A percentile compares a stretch with the other conserved stretches of the same genome.
These are phyloP conservation scores for Quercus wislizeni DNA, from an alignment of 306 rosid species.

Conservation along the genomic window DNA sequence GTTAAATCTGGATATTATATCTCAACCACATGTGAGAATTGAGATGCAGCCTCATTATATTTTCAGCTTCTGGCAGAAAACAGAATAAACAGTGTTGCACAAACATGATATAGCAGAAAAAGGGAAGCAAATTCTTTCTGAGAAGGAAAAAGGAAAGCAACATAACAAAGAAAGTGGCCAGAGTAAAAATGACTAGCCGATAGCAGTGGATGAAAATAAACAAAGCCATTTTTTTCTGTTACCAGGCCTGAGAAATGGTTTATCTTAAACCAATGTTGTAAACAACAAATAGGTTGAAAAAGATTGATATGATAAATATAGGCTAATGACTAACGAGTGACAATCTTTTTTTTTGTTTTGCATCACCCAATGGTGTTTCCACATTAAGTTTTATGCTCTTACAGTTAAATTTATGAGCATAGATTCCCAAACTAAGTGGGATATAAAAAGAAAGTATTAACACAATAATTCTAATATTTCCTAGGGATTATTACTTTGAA, in stretches of 20 bases:
- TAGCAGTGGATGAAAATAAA: no score
- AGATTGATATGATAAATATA: not conserved
- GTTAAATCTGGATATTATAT: not conserved
- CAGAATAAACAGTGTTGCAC: not conserved
- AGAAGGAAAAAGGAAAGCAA: not conserved
- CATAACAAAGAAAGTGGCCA: not conserved
- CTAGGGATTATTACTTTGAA: not conserved
- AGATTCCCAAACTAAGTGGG: not conserved
- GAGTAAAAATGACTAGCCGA: no score
- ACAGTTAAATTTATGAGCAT: not conserved
- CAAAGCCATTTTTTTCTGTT: not conserved
- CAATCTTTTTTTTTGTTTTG: no score
- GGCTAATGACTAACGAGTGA: not conserved
- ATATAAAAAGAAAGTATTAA: not conserved
- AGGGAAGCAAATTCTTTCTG: not conserved
- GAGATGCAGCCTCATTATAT: not conserved
- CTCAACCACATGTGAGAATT: not conserved
- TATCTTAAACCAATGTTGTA: no score
- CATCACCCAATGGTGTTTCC: not conserved
- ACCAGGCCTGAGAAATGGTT: not conserved
- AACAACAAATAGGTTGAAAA: not conserved
- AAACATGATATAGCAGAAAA: not conserved
- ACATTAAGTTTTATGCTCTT: not conserved
- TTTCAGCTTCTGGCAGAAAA: not conserved
- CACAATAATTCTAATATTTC: not conserved